Conservation (phyloP, 345 rosid species). For the Rhodamnia rubescens region DNA sequence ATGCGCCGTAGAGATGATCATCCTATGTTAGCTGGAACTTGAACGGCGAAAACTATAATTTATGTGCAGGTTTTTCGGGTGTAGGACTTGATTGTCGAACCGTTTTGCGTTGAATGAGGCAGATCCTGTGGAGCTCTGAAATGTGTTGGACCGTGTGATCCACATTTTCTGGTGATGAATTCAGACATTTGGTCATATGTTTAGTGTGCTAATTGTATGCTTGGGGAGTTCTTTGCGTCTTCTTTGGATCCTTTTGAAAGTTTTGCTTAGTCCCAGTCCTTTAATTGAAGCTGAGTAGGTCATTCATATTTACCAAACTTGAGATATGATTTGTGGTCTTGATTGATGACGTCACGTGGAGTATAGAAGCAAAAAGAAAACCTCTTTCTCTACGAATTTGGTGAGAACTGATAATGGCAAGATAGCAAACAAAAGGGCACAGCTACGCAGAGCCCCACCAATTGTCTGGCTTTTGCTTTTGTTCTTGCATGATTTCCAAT, state of each 20-base stretch:
- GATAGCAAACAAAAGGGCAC: not conserved
- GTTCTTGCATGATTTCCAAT: not conserved
- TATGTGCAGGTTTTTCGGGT: not conserved
- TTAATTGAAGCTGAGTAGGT: not conserved
- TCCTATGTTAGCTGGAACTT: not conserved
- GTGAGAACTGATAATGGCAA: not conserved
- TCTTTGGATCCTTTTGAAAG: not conserved
- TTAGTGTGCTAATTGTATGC: not conserved
- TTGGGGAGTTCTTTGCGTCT: not conserved
- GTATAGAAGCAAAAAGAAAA: not conserved
- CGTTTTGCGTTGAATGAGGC: not conserved
- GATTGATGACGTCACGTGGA: not conserved
- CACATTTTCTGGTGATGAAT: not conserved
- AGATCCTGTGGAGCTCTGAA: not conserved
- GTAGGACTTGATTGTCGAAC: not conserved
- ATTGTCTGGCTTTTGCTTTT: not conserved
- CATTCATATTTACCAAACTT: not conserved
- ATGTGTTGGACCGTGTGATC: not conserved
- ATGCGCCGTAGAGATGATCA: not conserved
- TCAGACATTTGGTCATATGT: not conserved
- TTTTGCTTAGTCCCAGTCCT: not conserved
- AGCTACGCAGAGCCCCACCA: not conserved
- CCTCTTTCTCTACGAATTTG: not conserved
- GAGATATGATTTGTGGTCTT: not conserved
- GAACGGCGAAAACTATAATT: not conserved